Evolutionary conservation across 2,329 filamentous ascomycete genomes (phyloP).

Genomic region (Nigrograna mackinnonii): DNA sequence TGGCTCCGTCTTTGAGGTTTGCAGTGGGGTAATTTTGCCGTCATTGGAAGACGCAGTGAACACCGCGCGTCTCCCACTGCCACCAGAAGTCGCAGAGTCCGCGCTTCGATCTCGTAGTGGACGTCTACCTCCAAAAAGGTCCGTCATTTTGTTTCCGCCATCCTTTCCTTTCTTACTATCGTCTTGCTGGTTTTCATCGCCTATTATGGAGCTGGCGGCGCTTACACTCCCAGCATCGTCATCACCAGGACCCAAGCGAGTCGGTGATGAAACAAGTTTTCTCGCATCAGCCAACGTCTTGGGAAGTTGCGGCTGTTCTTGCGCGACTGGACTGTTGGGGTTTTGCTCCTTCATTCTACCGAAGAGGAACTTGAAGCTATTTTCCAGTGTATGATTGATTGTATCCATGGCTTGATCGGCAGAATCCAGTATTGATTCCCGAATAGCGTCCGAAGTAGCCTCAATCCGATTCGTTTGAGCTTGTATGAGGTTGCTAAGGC

Average conservation of each 20-base stretch:
- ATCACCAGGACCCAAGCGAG: slow-evolving; percentile 51
- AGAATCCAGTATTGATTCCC: slow-evolving; percentile 68
- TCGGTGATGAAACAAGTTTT: slow-evolving; percentile 78
- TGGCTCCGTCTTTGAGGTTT: slow-evolving; percentile 27
- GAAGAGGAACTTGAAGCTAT: slow-evolving; percentile 91
- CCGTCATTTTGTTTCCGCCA: slow-evolving; percentile 64
- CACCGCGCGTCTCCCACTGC: slow-evolving; percentile 62
- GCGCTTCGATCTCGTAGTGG: slow-evolving; percentile 71
- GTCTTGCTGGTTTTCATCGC: slow-evolving; percentile 41
- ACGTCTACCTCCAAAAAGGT: slow-evolving; percentile 70
- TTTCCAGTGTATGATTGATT: slow-evolving; percentile 86
- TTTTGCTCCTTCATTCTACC: slow-evolving; percentile 78
- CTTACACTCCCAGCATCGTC: slow-evolving; percentile 56
- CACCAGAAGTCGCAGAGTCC: slow-evolving; percentile 71
- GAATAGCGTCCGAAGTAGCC: slow-evolving; percentile 80
- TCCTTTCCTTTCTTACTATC: slow-evolving; percentile 27
- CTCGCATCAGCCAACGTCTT: slow-evolving; percentile 92
- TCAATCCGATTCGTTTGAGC: slow-evolving; percentile 80
- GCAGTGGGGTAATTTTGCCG: slow-evolving; percentile 23
- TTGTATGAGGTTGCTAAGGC: slow-evolving; percentile 84
- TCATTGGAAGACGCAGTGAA: slow-evolving; percentile 43
- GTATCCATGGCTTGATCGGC: slow-evolving; percentile 92
- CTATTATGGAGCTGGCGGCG: slow-evolving; percentile 57
- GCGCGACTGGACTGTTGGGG: slow-evolving; percentile 29
- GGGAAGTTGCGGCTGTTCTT: slow-evolving; percentile 62